Evolutionary conservation across 2,329 filamentous ascomycete genomes (phyloP).

Genomic region (Fusarium papillatum): DNA sequence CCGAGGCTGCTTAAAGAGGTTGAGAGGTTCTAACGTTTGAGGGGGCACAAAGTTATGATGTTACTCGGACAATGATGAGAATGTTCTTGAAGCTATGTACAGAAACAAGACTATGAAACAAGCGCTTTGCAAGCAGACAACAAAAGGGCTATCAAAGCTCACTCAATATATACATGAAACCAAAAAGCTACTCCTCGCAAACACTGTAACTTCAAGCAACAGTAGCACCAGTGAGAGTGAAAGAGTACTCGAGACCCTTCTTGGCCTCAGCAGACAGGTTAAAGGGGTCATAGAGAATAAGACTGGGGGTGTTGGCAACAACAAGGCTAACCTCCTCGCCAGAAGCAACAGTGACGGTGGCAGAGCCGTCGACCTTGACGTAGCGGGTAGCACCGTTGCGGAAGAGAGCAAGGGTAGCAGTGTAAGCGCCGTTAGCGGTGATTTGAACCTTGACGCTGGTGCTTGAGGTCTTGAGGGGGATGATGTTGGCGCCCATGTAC

Average conservation of each 20-base stretch:
- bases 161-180: neutral
- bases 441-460: constrained; percentile 47
- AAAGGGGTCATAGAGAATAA: constrained; percentile 59
- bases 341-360: constrained; percentile 48
- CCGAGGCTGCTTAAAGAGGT: neutral
- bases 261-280: constrained; percentile 51
- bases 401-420: constrained; percentile 55
- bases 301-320: constrained; percentile 60
- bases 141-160: neutral
- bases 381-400: constrained; percentile 50
- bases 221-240: constrained; percentile 49
- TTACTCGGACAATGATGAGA: no score
- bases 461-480: constrained; percentile 54
- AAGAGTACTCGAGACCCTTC: constrained; percentile 53
- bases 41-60: no score
- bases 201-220: neutral
- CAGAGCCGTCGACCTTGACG: constrained; percentile 51
- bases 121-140: neutral
- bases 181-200: neutral
- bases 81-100: neutral
- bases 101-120: neutral
- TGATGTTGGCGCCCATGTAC: constrained; percentile 64
- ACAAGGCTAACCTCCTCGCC: constrained; percentile 59
- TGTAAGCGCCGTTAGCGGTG: constrained; percentile 51
- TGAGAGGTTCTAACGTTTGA: no score